Conservation (phyloP, 805 yeast species). For the Wickerhamiella lipophila region DNA sequence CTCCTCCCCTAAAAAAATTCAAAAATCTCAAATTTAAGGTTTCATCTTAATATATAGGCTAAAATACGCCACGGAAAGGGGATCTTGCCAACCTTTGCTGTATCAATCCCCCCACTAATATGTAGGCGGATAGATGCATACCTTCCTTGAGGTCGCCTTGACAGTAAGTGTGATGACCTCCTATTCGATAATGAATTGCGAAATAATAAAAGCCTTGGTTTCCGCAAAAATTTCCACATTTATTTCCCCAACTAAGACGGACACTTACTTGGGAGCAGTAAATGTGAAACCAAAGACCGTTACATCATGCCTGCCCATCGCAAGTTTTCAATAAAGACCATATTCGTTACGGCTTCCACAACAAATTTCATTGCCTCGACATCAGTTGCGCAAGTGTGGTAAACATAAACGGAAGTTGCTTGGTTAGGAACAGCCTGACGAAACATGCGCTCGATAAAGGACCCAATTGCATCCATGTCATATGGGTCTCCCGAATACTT, state of each 20-base stretch:
- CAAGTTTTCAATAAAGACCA: constrained; percentile 72
- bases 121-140: neutral
- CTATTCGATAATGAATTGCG: too few relatives aligned
- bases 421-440: constrained; percentile 47
- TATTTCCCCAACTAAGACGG: too few relatives aligned
- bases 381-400: constrained; percentile 93
- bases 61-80: too few relatives aligned
- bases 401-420: constrained; percentile 72
- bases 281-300: neutral
- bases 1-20: too few relatives aligned
- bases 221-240: too few relatives aligned
- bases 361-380: constrained; percentile 80
- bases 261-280: neutral
- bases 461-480: constrained; percentile 52
- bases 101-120: neutral
- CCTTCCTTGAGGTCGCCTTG: neutral
- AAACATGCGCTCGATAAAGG: constrained; percentile 59
- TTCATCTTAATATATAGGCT: too few relatives aligned
- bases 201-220: too few relatives aligned
- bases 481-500: constrained; percentile 56
- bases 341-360: constrained; percentile 81
- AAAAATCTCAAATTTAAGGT: too few relatives aligned
- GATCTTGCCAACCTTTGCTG: neutral
- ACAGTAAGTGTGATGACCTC: neutral
- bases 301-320: constrained; percentile 24